phyloP scores from a whole-genome alignment of 2,329 filamentous ascomycete genomes.

The Phialophora chinensis region DNA sequence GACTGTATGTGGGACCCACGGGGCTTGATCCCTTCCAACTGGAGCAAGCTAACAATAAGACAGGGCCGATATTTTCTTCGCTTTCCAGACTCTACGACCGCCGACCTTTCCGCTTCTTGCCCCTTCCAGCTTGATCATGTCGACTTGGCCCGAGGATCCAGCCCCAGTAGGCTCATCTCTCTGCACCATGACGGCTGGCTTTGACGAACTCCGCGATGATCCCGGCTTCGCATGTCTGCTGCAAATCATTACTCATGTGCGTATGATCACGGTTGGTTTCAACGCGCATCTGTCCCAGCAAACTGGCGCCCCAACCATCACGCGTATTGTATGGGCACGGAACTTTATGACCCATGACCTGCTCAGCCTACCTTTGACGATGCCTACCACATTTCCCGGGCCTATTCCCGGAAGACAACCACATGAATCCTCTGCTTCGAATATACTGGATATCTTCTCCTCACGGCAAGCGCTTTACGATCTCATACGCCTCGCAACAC shows the following conservation, averaged over 20 bases:
- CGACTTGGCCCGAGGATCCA: constrained; percentile 6
- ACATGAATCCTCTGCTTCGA: not conserved
- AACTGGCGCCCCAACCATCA: constrained; percentile 11
- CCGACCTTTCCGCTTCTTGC: constrained; percentile 22
- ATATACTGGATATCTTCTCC: not conserved
- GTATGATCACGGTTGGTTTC: constrained; percentile 22
- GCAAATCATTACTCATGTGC: constrained; percentile 5
- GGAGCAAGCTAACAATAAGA: not conserved
- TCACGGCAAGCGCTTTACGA: constrained; percentile 41
- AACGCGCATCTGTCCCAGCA: constrained; percentile 7
- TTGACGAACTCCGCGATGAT: not conserved
- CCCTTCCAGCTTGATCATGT: constrained; percentile 23
- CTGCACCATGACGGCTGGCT: constrained; percentile 6
- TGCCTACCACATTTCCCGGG: not conserved
- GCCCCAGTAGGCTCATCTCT: not conserved
- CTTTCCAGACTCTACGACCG: constrained; percentile 12
- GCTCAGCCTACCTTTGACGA: constrained; percentile 1
- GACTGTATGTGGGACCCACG: constrained; percentile 18
- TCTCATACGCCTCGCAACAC: constrained; percentile 44
- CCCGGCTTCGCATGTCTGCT: constrained; percentile 1
- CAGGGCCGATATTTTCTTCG: constrained; percentile 23
- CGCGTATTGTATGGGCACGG: constrained; percentile 20
- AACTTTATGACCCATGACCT: constrained; percentile 22
- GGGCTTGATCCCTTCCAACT: not conserved
- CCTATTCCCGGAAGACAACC: no score